Percentiles rank a stretch among this genome's conserved stretches.
phyloP scores from a whole-genome alignment of 2,329 filamentous ascomycete species.

The Fonsecaea multimorphosa region DNA sequence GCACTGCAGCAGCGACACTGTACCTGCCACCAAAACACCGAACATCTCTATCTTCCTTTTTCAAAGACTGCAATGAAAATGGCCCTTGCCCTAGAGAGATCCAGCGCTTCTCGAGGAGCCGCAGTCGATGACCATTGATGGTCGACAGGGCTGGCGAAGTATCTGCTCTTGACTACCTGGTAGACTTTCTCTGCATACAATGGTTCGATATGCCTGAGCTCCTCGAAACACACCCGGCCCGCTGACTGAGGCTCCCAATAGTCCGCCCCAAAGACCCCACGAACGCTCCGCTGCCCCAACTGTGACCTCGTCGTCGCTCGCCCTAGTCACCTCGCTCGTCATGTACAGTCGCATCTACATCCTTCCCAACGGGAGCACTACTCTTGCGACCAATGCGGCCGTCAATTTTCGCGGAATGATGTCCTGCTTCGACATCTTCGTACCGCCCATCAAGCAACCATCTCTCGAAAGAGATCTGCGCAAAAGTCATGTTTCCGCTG shows the following conservation, averaged over 20 bases:
- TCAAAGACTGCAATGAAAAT: not conserved
- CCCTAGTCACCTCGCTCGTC: constrained; percentile 33
- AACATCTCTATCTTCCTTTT: not conserved
- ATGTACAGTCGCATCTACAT: constrained; percentile 33
- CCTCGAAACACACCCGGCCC: not conserved
- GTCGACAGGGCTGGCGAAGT: not conserved
- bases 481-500: constrained; percentile 36
- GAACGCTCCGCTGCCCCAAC: constrained; percentile 30
- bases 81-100: not conserved
- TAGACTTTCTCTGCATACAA: not conserved
- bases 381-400: constrained; percentile 30
- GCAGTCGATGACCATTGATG: not conserved
- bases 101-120: not conserved
- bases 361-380: constrained; percentile 31
- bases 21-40: not conserved
- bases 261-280: constrained; percentile 21
- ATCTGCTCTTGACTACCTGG: not conserved
- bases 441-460: constrained; percentile 30
- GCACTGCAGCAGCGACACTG: not conserved
- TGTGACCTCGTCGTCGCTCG: constrained; percentile 32
- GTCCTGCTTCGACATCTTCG: constrained; percentile 33
- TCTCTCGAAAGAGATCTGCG: constrained; percentile 24
- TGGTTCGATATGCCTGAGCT: not conserved
- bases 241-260: constrained; percentile 15
- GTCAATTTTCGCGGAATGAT: constrained; percentile 34